These are phyloP conservation scores for Steccherinum ochraceum DNA, from an alignment of 768 basidiomycete genomes.

Conservation along the genomic window DNA sequence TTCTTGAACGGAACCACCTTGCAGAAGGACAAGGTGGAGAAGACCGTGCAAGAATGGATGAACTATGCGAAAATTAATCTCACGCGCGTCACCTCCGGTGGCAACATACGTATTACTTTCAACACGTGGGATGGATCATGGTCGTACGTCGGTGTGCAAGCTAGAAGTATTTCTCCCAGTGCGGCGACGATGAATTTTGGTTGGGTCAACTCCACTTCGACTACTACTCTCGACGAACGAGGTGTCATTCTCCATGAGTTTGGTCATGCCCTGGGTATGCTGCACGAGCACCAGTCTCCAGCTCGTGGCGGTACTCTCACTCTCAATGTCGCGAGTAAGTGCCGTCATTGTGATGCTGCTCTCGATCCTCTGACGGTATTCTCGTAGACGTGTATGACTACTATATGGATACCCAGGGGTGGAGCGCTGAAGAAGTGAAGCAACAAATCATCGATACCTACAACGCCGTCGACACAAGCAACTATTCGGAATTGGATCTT, in stretches of 20 bases:
- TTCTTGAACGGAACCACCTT: background rate
- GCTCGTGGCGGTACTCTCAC: background rate
- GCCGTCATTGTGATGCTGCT: background rate
- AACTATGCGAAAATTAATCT: background rate
- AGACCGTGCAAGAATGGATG: background rate
- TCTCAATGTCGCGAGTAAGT: background rate
- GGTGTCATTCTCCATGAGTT: conserved; percentile 6
- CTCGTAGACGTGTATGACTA: background rate
- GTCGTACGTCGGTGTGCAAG: background rate
- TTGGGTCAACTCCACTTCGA: background rate
- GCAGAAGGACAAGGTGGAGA: background rate
- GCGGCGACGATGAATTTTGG: conserved; percentile 6
- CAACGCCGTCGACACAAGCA: background rate
- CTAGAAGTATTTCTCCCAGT: background rate
- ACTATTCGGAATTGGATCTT: conserved; percentile 1
- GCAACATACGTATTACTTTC: conserved; percentile 3
- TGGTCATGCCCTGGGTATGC: conserved; percentile 6
- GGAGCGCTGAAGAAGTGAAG: background rate
- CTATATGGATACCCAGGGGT: background rate
- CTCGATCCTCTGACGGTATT: background rate
- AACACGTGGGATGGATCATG: background rate
- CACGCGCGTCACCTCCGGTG: background rate
- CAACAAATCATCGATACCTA: conserved; percentile 3
- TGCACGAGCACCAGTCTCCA: conserved; percentile 7
- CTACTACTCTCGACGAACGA: background rate